Evolutionary conservation across 164 flowering plant genomes (phyloP), one percentile per base, ranked within the genome.

Genomic region (Vitis rotundifolia): DNA sequence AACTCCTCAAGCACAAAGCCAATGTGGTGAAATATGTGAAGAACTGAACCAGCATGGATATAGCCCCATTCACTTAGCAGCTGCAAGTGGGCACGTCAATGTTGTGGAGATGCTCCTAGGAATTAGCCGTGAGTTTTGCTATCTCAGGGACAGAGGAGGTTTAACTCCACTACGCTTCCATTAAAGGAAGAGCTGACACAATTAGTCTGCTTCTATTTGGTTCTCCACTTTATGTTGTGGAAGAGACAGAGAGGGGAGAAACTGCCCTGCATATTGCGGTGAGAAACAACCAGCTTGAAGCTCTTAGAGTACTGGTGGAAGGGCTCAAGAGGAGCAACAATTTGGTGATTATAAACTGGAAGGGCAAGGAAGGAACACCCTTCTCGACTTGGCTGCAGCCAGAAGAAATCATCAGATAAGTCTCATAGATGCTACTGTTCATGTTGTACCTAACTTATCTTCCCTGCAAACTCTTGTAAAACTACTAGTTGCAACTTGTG

Each of bases 21-120:
- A 31, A 0, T 5, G 44, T 31, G 44, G 44, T 31, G 44, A 0
- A 31, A 31, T 31, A 31, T 61, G 44, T 31, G 63, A 61, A 61
- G 63, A 59, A 22, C 12, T 22, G 11, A 59, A 59, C 28, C 63
- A 59, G 28, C 37, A 5, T 3, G 63, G 63, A 14, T 19, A 9
- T 13, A 28, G 63, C 63, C 63, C 44, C 63, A 22, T 59, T 22
- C 63, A 59, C 37, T 22, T 59, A 31, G 63, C 63, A 8, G 15
- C 44, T 7, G 37, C 31, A n/a, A 59, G 0, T 19, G 63, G 44
- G 15, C 63, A 59, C 3, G 28, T 59, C 2, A 31, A 59, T 29
- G 18, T 59, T 11, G 48, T 59, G 44, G 28, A 31, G 15, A 14
- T 19, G 63, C 63, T 28, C 44, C 8, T 22, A 14, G 26, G 3